phyloP scores from a whole-genome alignment of 106 monocot genomes.

The Acanthochlamys bracteata region DNA sequence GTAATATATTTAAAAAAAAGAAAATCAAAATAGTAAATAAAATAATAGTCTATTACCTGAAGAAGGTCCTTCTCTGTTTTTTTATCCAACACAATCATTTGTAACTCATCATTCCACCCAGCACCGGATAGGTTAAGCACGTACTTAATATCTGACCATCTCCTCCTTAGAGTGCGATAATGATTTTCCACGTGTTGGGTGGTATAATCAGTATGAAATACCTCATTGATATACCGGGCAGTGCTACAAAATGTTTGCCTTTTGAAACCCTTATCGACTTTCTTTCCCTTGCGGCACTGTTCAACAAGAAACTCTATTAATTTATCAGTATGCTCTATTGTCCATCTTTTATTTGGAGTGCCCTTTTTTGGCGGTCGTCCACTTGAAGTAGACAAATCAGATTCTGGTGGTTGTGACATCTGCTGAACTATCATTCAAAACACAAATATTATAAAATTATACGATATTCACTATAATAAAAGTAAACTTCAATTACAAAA shows the following conservation, averaged over 20 bases:
- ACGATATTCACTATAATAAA: neutral
- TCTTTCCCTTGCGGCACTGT: neutral
- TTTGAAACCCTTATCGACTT: neutral
- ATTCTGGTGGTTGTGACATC: neutral
- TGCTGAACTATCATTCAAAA: neutral
- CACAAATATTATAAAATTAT: neutral
- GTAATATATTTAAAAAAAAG: neutral
- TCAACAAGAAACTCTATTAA: neutral
- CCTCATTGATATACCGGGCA: neutral
- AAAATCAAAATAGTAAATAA: neutral
- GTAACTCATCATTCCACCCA: neutral
- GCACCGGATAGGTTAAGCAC: neutral
- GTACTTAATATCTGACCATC: neutral
- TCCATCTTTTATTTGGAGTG: neutral
- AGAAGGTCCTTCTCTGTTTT: neutral
- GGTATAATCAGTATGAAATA: neutral
- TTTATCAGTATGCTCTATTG: neutral
- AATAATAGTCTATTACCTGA: neutral
- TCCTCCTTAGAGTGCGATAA: neutral
- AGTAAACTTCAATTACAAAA: too few species aligned
- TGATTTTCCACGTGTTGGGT: neutral
- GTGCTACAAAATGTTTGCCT: neutral
- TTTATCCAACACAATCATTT: neutral
- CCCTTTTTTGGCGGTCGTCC: neutral
- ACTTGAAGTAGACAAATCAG: neutral